phyloP scores from a whole-genome alignment of 306 rosid species.

The Hippophae gyantsensis region DNA sequence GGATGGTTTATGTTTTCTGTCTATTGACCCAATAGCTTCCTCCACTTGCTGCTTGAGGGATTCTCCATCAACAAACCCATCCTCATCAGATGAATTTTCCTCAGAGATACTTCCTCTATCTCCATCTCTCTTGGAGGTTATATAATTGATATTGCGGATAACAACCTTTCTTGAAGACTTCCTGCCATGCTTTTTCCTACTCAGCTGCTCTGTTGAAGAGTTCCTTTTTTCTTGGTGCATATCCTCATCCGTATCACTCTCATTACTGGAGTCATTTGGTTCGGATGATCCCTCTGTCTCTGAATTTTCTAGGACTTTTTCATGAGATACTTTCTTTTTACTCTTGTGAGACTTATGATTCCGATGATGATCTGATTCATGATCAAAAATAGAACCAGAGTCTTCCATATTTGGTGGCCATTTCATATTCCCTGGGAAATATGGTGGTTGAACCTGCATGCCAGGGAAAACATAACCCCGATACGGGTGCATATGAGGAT shows the following conservation, averaged over 20 bases:
- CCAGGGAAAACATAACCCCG: constrained; percentile 75
- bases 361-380: constrained; percentile 34
- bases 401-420: constrained; percentile 74
- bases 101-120: constrained; percentile 57
- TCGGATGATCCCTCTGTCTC: constrained; percentile 49
- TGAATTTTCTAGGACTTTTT: constrained; percentile 31
- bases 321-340: constrained; percentile 56
- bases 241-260: constrained; percentile 49
- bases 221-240: constrained; percentile 33
- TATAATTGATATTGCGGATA: constrained; percentile 92
- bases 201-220: constrained; percentile 31
- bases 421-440: constrained; percentile 71
- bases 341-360: constrained; percentile 46
- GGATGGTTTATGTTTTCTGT: constrained; percentile 60
- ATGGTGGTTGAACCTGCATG: constrained; percentile 75
- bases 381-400: constrained; percentile 37
- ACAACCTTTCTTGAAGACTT: constrained; percentile 84
- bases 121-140: constrained; percentile 74
- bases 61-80: constrained; percentile 54
- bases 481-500: constrained; percentile 74
- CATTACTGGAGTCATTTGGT: constrained; percentile 50
- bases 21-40: constrained; percentile 73
- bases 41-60: constrained; percentile 80
- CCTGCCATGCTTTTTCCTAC: constrained; percentile 52
- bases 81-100: constrained; percentile 54